Percentiles rank a stretch among this genome's conserved stretches.
phyloP scores from a whole-genome alignment of 495 filamentous ascomycete genomes.

The Penicillium odoratum region DNA sequence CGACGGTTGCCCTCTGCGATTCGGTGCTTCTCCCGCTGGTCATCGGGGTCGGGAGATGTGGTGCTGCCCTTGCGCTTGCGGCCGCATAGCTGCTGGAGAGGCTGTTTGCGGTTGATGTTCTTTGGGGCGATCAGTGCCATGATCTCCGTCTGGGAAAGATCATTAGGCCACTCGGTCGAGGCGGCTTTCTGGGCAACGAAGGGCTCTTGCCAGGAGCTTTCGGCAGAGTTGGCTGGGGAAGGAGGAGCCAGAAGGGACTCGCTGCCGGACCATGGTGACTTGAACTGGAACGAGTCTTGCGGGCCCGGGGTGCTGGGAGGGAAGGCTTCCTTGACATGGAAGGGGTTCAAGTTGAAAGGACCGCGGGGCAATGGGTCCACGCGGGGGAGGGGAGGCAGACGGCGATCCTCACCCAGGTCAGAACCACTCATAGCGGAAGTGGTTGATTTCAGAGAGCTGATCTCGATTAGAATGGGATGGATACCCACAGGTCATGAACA shows the following conservation, averaged over 20 bases:
- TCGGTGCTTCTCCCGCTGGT: conserved; percentile 49
- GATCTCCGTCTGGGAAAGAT: conserved; percentile 38
- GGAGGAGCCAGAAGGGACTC: conserved; percentile 42
- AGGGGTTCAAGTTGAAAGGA: conserved; percentile 45
- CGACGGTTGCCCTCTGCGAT: conserved; percentile 49
- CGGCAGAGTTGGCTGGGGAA: conserved; percentile 46
- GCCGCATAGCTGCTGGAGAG: conserved; percentile 47
- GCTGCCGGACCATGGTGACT: conserved; percentile 33
- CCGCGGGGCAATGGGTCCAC: conserved; percentile 44
- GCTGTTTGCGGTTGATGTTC: conserved; percentile 46
- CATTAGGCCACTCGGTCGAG: conserved; percentile 36
- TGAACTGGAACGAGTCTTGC: conserved; percentile 42
- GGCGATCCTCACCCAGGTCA: conserved; percentile 36
- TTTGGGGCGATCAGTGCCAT: conserved; percentile 41
- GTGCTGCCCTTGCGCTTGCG: conserved; percentile 48
- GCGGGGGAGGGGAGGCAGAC: conserved; percentile 45
- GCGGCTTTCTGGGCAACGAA: conserved; percentile 32
- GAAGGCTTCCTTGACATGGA: conserved; percentile 32
- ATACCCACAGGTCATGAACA: background rate
- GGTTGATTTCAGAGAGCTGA: conserved; percentile 23
- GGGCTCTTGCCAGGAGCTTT: conserved; percentile 45
- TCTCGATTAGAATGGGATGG: conserved; percentile 7
- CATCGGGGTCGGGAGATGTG: conserved; percentile 37
- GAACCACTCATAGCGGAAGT: conserved; percentile 20
- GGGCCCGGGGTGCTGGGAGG: conserved; percentile 37